Percentiles rank a stretch among this genome's conserved stretches.
Evolutionary conservation across 352 stramenopile species (phyloP).

Genomic region (Lagenidium giganteum): DNA sequence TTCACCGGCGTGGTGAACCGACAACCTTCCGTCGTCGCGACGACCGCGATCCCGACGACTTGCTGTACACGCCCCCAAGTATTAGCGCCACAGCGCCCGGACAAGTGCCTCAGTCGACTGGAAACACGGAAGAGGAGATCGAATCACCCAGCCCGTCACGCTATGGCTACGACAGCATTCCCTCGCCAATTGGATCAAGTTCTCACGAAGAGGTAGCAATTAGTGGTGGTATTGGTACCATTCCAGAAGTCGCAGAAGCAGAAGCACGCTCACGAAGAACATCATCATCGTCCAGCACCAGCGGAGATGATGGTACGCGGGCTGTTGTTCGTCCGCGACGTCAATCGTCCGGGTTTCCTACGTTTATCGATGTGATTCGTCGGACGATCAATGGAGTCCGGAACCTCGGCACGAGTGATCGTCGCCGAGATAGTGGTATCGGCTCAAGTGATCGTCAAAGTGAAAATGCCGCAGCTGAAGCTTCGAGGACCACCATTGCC

Average conservation of each 20-base stretch:
- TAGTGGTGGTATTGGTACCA: constrained; percentile 26
- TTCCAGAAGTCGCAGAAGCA: constrained; percentile 61
- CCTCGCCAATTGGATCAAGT: too few species aligned
- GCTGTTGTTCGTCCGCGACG: constrained; percentile 20
- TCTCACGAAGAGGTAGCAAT: constrained; percentile 12
- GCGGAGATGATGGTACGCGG: constrained; percentile 1
- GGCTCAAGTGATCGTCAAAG: constrained; percentile 28
- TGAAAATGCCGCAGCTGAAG: constrained; percentile 6
- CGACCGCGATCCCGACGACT: not conserved
- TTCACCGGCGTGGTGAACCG: too few species aligned
- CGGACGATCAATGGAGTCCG: constrained; percentile 30
- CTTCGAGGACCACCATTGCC: not conserved
- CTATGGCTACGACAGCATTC: constrained; percentile 14
- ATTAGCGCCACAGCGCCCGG: too few species aligned
- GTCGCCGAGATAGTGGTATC: constrained; percentile 27
- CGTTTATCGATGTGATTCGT: constrained; percentile 43
- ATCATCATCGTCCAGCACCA: too few species aligned
- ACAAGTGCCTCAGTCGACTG: too few species aligned
- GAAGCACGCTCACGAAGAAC: constrained; percentile 19
- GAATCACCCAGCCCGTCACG: too few species aligned
- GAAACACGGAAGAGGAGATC: too few species aligned
- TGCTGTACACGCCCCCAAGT: too few species aligned
- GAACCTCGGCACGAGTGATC: constrained; percentile 18
- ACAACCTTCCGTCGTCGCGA: constrained; percentile 30
- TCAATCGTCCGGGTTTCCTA: constrained; percentile 21